These are phyloP conservation scores for Rhizophora apiculata DNA, from an alignment of 345 rosid species.

Conservation along the genomic window DNA sequence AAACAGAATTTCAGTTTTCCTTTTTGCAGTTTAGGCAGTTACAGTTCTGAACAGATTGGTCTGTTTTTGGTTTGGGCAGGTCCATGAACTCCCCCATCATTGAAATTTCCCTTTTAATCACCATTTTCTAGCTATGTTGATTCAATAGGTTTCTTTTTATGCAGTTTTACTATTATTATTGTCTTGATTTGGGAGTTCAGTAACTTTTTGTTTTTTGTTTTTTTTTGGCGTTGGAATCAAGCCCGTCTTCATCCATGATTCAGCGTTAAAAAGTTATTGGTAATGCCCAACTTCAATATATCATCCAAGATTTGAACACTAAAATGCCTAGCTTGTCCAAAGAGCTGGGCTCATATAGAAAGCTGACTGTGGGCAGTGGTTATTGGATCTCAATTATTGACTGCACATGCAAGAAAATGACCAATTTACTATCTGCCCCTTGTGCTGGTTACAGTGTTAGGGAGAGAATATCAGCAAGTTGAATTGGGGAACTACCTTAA, in stretches of 20 bases:
- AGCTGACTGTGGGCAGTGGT: background rate
- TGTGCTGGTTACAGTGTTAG: background rate
- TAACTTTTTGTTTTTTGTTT: too few relatives aligned
- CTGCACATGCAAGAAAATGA: background rate
- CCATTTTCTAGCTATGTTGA: too few relatives aligned
- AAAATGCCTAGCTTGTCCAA: background rate
- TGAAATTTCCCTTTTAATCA: too few relatives aligned
- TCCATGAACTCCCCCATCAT: too few relatives aligned
- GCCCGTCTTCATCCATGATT: too few relatives aligned
- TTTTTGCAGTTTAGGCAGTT: too few relatives aligned
- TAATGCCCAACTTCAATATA: background rate
- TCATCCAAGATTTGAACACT: background rate
- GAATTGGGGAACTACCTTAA: background rate
- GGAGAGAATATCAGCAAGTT: background rate
- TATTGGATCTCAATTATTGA: background rate
- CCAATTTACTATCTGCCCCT: background rate
- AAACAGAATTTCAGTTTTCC: too few relatives aligned
- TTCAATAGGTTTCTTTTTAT: too few relatives aligned
- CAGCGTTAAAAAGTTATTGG: background rate
- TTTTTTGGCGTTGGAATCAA: background rate
- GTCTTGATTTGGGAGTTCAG: too few relatives aligned
- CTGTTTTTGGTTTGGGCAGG: too few relatives aligned
- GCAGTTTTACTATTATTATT: too few relatives aligned
- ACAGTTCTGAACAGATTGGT: too few relatives aligned
- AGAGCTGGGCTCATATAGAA: background rate